phyloP scores from a whole-genome alignment of 345 rosid species.

The Citrus inodora region DNA sequence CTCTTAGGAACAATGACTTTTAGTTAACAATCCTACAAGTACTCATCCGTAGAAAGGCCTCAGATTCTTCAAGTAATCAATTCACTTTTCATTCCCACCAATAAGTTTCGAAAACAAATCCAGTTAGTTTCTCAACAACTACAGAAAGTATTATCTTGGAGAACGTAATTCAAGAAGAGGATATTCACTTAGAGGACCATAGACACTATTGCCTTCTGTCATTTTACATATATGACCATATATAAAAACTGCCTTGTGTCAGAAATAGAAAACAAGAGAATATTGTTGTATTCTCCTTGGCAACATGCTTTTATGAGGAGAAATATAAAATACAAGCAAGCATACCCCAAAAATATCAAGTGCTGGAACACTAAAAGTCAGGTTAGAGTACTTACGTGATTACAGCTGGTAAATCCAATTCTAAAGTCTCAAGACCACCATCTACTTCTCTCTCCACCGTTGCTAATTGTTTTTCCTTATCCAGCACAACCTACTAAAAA shows the following conservation, averaged over 20 bases:
- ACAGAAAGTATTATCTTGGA: background rate
- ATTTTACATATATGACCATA: too few relatives aligned
- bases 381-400: slow-evolving; percentile 52
- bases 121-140: background rate
- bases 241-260: too few relatives aligned
- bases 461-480: slow-evolving; percentile 63
- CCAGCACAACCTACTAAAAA: slow-evolving; percentile 71
- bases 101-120: background rate
- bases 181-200: too few relatives aligned
- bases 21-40: too few relatives aligned
- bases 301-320: background rate
- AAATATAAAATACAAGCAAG: background rate
- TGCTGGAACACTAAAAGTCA: background rate
- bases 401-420: slow-evolving; percentile 78
- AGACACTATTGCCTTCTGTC: too few relatives aligned
- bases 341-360: background rate
- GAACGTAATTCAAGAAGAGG: too few relatives aligned
- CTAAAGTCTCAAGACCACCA: slow-evolving; percentile 85
- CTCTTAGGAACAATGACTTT: background rate
- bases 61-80: background rate
- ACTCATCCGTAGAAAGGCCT: background rate
- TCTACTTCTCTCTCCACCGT: slow-evolving; percentile 94
- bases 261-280: background rate
- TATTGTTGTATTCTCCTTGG: background rate
- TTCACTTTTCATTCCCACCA: background rate